Conservation (phyloP, 345 rosid genomes). For the Alliaria petiolata region DNA sequence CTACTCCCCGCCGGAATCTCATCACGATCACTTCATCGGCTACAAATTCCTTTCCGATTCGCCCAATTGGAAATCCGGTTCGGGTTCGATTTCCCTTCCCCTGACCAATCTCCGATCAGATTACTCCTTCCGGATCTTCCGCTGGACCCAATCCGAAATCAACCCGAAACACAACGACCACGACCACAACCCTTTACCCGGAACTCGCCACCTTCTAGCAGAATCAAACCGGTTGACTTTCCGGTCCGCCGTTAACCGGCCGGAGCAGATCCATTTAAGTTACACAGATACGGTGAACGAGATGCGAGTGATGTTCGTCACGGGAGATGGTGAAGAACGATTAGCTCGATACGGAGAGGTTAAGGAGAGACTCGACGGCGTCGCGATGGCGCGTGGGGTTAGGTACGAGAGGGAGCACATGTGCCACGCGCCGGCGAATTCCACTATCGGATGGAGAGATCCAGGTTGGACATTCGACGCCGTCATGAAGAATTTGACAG, state of each 20-base stretch:
- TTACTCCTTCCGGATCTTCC: constrained; percentile 92
- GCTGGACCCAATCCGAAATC: constrained; percentile 66
- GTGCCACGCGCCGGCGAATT: constrained; percentile 85
- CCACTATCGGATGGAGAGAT: constrained; percentile 84
- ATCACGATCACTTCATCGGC: constrained; percentile 63
- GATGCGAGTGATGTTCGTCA: constrained; percentile 87
- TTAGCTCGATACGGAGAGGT: constrained; percentile 57
- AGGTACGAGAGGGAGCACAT: constrained; percentile 73
- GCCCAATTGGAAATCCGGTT: constrained; percentile 58
- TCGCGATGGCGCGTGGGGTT: constrained; percentile 46
- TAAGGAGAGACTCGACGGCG: constrained; percentile 38
- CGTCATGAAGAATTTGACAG: constrained; percentile 56
- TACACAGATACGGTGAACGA: constrained; percentile 55
- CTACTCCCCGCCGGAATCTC: constrained; percentile 82
- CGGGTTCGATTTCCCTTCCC: constrained; percentile 69
- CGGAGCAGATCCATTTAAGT: constrained; percentile 82
- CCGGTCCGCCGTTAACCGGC: constrained; percentile 36
- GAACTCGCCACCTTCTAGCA: constrained; percentile 51
- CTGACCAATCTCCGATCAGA: constrained; percentile 67
- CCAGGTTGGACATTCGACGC: constrained; percentile 84
- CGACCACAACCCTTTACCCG: constrained; percentile 82
- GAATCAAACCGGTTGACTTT: constrained; percentile 46
- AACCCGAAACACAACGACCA: constrained; percentile 57
- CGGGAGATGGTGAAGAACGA: constrained; percentile 60
- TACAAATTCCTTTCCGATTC: constrained; percentile 68